phyloP scores from a whole-genome alignment of 1,139 yeast species.

The Pichiaceae sp. region DNA sequence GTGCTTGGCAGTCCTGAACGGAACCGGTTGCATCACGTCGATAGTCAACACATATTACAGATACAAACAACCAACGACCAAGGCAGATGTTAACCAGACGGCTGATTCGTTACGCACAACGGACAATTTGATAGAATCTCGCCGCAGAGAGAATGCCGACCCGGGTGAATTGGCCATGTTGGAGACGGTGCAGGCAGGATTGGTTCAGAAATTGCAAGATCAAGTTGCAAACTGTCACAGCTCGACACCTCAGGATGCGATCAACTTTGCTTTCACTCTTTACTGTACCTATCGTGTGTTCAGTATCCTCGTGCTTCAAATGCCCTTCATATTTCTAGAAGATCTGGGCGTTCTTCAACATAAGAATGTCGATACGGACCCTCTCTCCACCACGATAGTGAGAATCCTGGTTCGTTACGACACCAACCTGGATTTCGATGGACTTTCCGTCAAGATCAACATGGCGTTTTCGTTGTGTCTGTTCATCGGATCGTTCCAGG shows the following conservation, averaged over 20 bases:
- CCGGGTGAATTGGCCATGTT: slow-evolving; percentile 22
- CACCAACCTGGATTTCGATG: slow-evolving; percentile 36
- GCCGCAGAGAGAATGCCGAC: slow-evolving; percentile 22
- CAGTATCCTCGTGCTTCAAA: slow-evolving; percentile 34
- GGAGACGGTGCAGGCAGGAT: not conserved
- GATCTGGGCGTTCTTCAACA: slow-evolving; percentile 2
- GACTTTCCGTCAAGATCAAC: slow-evolving; percentile 56
- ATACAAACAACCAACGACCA: slow-evolving; percentile 11
- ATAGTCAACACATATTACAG: slow-evolving; percentile 22
- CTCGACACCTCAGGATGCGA: not conserved
- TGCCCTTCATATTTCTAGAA: slow-evolving; percentile 25
- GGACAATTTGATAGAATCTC: slow-evolving; percentile 22
- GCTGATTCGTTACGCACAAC: slow-evolving; percentile 36
- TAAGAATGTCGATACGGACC: slow-evolving; percentile 34
- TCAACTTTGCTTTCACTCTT: slow-evolving; percentile 32
- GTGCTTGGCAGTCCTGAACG: slow-evolving; percentile 41
- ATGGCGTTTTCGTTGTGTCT: slow-evolving; percentile 57
- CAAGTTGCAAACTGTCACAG: not conserved
- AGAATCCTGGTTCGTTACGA: slow-evolving; percentile 30
- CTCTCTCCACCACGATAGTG: slow-evolving; percentile 59
- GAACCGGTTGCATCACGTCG: slow-evolving; percentile 44
- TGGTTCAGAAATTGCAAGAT: not conserved
- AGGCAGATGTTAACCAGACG: slow-evolving; percentile 24
- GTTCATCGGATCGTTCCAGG: slow-evolving; percentile 61
- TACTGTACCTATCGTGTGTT: slow-evolving; percentile 61